Evolutionary conservation across 2,329 filamentous ascomycete species (phyloP), one percentile per base, ranked within the genome.

Genomic region (Beauveria pseudobassiana): DNA sequence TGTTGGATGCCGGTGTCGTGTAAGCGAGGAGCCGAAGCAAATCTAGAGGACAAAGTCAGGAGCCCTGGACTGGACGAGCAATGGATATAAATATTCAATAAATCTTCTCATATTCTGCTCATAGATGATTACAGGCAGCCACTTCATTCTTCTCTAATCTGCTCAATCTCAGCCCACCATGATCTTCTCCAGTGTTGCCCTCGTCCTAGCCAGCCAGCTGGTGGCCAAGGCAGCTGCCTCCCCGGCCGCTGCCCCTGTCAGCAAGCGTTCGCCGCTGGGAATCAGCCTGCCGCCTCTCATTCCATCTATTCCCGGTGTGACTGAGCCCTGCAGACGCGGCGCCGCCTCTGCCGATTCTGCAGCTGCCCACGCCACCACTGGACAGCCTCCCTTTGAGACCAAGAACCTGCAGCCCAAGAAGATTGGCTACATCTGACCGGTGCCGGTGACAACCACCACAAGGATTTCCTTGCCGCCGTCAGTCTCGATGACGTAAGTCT

Each of bases 351-450:
- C 83, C 84, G 4, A 80, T 87, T 61, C 72, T 87, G 12, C 83
- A 86, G 67, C 60, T 83, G 5, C 84, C 83, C 2, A 84, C 81
- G n/a, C 83, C 83, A 54, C 79, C 83, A 0, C 70, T 86, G n/a
- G 73, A 76, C 2, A 83, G 80, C 65, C 78, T 77, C 9, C 79
- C 7, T 85, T 85, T 63, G 75, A 73, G 12, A 73, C 77, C 3
- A 82, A 80, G 68, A 74, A 82, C 63, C 79, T 86, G 68, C 82
- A 81, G 73, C 84, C 84, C 30, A 87, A 86, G 79, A 87, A 87
- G 75, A 83, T 87, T 68, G 84, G 83, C 0, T 86, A 86, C 72
- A 86, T 86, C 73, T 86, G 82, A 85, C 82, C 58, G 83, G 79
- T 20, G 76, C 84, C 40, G 84, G 81, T 42, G 83, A 86, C 67